phyloP scores from a whole-genome alignment of 805 yeast genomes.

The Priceomyces haplophilus region DNA sequence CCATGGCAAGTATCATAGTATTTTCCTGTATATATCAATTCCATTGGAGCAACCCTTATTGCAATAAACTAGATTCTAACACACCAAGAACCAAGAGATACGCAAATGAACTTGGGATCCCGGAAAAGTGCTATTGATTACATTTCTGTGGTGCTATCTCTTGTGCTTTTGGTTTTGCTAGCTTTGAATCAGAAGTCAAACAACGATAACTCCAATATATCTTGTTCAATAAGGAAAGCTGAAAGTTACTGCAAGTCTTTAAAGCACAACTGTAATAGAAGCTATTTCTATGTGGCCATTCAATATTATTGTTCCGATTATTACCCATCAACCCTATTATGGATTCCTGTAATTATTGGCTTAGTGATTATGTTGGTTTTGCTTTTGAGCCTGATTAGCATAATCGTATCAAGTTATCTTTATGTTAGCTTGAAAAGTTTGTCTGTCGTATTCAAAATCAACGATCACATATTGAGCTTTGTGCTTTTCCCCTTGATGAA shows the following conservation, averaged over 20 bases:
- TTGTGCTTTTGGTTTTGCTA: neutral
- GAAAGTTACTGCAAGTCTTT: conserved; percentile 17
- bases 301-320: conserved; percentile 26
- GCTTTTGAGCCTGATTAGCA: conserved; percentile 25
- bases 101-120: too few species aligned
- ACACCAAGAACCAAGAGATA: too few species aligned
- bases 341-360: conserved; percentile 9
- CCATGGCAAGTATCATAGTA: too few species aligned
- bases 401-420: conserved; percentile 33
- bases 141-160: too few species aligned
- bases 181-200: neutral
- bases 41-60: too few species aligned
- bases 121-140: too few species aligned
- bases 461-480: conserved; percentile 29
- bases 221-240: neutral
- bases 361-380: conserved; percentile 14
- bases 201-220: neutral
- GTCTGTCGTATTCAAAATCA: conserved; percentile 21
- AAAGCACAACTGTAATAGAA: conserved; percentile 16
- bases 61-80: too few species aligned
- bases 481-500: conserved; percentile 36
- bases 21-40: too few species aligned
- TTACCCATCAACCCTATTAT: conserved; percentile 13
- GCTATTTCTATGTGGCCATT: conserved; percentile 26
- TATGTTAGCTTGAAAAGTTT: conserved; percentile 28